Evolutionary conservation across 768 basidiomycete species (phyloP).

Genomic region (Agaricus blazei): DNA sequence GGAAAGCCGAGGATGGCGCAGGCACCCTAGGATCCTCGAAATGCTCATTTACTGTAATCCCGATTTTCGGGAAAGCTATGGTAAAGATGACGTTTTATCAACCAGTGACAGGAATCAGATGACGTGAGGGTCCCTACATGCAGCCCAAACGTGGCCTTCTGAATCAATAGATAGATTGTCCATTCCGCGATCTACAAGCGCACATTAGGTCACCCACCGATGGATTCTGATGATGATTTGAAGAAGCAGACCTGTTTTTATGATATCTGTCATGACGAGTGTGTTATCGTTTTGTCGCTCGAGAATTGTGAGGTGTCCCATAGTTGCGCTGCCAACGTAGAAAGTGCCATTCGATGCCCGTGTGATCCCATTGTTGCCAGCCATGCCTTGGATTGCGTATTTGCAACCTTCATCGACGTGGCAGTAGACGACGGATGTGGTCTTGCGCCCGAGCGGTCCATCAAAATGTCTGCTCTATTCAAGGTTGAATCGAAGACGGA

Average conservation of each 20-base stretch:
- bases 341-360: conserved; percentile 54
- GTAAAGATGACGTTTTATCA: not conserved
- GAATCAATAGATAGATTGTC: conserved; percentile 63
- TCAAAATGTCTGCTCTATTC: conserved; percentile 22
- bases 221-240: not conserved
- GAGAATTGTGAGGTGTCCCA: conserved; percentile 45
- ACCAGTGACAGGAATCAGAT: not conserved
- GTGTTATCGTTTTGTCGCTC: conserved; percentile 57
- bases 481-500: not conserved
- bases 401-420: conserved; percentile 57
- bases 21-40: conserved; percentile 34
- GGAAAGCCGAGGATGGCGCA: conserved; percentile 45
- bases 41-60: conserved; percentile 31
- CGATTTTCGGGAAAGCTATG: conserved; percentile 38
- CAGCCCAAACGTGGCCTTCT: conserved; percentile 58
- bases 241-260: conserved; percentile 42
- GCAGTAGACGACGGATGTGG: conserved; percentile 60
- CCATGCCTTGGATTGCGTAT: conserved; percentile 45
- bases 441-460: conserved; percentile 25
- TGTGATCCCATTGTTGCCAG: conserved; percentile 58
- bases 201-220: not conserved
- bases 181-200: conserved; percentile 36
- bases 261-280: conserved; percentile 46
- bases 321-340: conserved; percentile 48
- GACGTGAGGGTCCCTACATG: conserved; percentile 32